Conservation (phyloP, 1,284 basidiomycete species). For the Melampsora americana region DNA sequence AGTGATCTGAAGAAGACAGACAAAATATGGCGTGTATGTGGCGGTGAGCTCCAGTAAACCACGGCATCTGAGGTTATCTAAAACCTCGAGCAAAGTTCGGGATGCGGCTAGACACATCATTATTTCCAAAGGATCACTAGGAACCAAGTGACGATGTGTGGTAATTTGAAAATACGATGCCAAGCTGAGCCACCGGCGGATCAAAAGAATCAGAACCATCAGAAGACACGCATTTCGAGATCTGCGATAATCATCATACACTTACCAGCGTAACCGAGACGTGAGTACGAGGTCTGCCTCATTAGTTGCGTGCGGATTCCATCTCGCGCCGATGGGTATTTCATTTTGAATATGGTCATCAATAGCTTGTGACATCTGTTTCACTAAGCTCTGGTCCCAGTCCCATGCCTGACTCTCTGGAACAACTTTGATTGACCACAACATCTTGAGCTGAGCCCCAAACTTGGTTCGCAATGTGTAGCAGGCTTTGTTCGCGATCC, state of each 20-base stretch:
- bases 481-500: neutral
- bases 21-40: constrained; percentile 10
- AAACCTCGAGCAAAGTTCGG: constrained; percentile 3
- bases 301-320: neutral
- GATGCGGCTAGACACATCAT: constrained; percentile 12
- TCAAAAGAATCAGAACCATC: too few species aligned
- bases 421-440: neutral
- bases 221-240: too few species aligned
- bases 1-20: neutral
- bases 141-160: constrained; percentile 14
- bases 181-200: neutral
- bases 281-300: neutral
- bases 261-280: neutral
- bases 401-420: neutral
- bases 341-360: neutral
- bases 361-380: neutral
- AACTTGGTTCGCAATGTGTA: neutral
- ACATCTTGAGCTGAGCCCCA: neutral
- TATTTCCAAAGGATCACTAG: constrained; percentile 3
- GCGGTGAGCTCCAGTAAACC: constrained; percentile 7
- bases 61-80: constrained; percentile 20
- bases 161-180: constrained; percentile 11
- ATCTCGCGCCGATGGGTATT: neutral
- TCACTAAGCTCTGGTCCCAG: neutral
- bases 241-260: neutral